These are phyloP conservation scores for Candida mattraensis DNA, from an alignment of 805 yeast genomes.

Conservation along the genomic window DNA sequence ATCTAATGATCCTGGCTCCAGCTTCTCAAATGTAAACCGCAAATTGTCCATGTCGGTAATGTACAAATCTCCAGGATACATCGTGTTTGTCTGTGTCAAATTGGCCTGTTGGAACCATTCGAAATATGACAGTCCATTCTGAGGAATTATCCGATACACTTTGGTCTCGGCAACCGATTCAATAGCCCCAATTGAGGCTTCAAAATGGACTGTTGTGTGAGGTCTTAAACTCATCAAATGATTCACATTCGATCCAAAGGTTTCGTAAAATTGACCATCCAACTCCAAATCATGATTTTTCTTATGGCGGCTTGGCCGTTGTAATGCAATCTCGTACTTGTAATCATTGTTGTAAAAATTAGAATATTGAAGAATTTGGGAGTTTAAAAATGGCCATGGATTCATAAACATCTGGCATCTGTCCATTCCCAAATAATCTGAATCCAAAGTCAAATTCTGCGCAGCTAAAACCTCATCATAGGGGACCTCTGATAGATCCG, in stretches of 20 bases:
- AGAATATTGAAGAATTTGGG: slow-evolving; percentile 38
- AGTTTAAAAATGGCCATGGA: slow-evolving; percentile 26
- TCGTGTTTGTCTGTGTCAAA: background rate
- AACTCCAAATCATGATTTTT: slow-evolving; percentile 32
- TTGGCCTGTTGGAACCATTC: slow-evolving; percentile 7
- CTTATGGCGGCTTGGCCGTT: slow-evolving; percentile 40
- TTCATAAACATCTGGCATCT: slow-evolving; percentile 11
- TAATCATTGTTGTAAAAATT: slow-evolving; percentile 48
- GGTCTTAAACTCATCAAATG: slow-evolving; percentile 4
- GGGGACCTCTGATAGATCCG: slow-evolving; percentile 1
- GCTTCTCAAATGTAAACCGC: slow-evolving; percentile 46
- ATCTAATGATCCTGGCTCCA: slow-evolving; percentile 43
- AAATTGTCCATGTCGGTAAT: slow-evolving; percentile 42
- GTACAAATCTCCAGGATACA: slow-evolving; percentile 37
- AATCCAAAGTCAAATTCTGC: slow-evolving; percentile 5
- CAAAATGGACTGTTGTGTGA: slow-evolving; percentile 12
- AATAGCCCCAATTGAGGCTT: slow-evolving; percentile 18
- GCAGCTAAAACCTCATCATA: slow-evolving; percentile 1
- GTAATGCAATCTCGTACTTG: slow-evolving; percentile 39
- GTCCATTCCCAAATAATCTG: slow-evolving; percentile 23
- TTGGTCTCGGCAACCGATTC: slow-evolving; percentile 6
- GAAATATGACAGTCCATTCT: slow-evolving; percentile 1
- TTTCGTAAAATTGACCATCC: slow-evolving; percentile 31
- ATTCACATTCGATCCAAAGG: slow-evolving; percentile 24
- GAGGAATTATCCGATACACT: slow-evolving; percentile 12